Base-by-base conservation (phyloP, 345 rosid species). In the Excoecaria agallocha region DNA sequence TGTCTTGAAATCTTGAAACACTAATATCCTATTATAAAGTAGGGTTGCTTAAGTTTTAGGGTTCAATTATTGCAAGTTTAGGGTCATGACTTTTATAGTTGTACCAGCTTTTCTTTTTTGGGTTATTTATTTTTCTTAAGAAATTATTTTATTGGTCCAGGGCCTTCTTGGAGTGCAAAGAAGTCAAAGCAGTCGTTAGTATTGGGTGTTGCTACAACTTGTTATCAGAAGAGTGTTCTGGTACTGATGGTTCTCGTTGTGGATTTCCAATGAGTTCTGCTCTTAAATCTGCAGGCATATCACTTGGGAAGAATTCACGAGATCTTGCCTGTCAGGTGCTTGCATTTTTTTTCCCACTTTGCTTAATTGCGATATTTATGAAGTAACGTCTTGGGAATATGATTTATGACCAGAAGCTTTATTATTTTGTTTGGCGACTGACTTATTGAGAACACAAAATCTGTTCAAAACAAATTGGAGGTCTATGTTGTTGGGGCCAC, bases 131-230 rank as follows among this genome's bases (percentile, higher is more conserved):
- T n/a, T 25, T 54, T 43, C 17, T 69, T 8, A 66, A 30, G n/a
- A n/a, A n/a, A n/a, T n/a, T n/a, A n/a, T n/a, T n/a, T n/a, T n/a
- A n/a, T n/a, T n/a, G n/a, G 61, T 10, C 74, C 85, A 94, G 96
- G 93, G 84, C 91, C 70, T 86, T 94, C 74, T 24, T 81, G 65
- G 96, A 92, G 74, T 86, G 93, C 56, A 75, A 84, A 70, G 88
- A 88, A 69, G 85, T 90, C 48, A 90, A 87, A 84, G 97, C 97
- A 64, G 81, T 92, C 78, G 84, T 94, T 77, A 92, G 98, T 84
- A 85, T 94, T 80, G 98, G 97, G 72, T 94, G 97, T 83, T 92
- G 98, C 86, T 94, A 92, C 87, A 92, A 94, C 85, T 86, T 94
- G 76, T 76, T 94, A 78, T 89, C 98, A 22, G 94, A 90, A 77